Evolutionary conservation across 176 grass and related monocot genomes (phyloP), one percentile per base, ranked within the genome.

Genomic region (Pontederia crassipes): DNA sequence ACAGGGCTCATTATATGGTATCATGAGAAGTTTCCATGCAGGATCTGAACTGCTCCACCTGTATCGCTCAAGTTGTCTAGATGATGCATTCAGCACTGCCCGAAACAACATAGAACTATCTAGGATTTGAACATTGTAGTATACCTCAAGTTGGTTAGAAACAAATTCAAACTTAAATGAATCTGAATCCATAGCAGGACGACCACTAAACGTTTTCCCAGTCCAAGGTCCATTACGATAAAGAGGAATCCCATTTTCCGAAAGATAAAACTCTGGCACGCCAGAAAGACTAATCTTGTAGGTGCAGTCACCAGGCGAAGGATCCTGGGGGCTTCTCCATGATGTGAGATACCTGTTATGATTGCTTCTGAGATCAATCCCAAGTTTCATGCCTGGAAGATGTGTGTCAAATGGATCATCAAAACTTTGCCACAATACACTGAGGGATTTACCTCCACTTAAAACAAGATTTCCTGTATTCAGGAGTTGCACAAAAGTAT

Each of bases 361-460:
- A 1, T 74, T 54, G 24, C 48, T 79, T 28, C 26, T 68, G 14
- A 73, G 46, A 69, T 85, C 75, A 18, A 79, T 11, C 10, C 87
- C 82, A 0, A 90, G 11, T 76, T 68, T 82, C 82, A 85, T 90
- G 55, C 85, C 87, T 20, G 82, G 79, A 16, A 90, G 82, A 61
- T 85, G 53, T 66, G 82, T 90, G 76, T 85, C 82, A 52, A 69
- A 79, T 61, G 79, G 82, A 70, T 82, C 76, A 69, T 90, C 76
- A 79, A 90, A 90, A 55, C 76, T 80, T 57, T 90, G 61, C 76
- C 82, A 90, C 46, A 65, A 20, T 13, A 12, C 14, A 13, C 2
- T 9, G 0, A 12, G 6, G 1, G 9, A 2, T 2, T 18, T 40
- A 1, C 46, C 16, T 10, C 32, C 32, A 40, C 32, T 7, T 7